Base-by-base conservation (phyloP, 345 rosid genomes). In the Microcos paniculata region DNA sequence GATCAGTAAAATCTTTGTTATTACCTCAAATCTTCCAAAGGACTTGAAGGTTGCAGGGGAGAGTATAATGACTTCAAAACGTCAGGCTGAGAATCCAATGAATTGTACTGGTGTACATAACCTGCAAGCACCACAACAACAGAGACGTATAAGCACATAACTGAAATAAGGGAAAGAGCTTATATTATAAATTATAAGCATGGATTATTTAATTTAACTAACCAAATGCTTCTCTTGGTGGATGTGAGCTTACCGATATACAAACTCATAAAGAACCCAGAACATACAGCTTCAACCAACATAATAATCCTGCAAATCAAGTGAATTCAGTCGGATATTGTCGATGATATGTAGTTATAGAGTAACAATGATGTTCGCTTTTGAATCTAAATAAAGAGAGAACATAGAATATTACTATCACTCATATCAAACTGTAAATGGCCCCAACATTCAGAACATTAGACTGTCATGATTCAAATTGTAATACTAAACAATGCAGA, bases 1-100 rank as follows among this genome's bases (percentile, higher is more conserved):
- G 43, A 62, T 28, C 15, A 38, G 56, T 31, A 46, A 58, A 31
- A 43, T 21, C 8, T 40, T 51, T 26, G 26, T 38, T 56, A 52
- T 58, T 85, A 91, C 98, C 98, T 92, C 85, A 94, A 81, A 73
- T 91, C 90, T 85, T 94, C 98, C 86, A 94, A 87, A 68, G 98
- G 81, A 82, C 98, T 94, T 78, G 95, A 89, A 61, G 88, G 93
- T 79, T 94, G 98, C 80, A 94, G 98, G 74, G 97, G 98, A 76
- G 98, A 94, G 85, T 92, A 94, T 26, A 94, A 78, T 40, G 98
- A 90, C 80, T 92, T 94, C 87, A 94, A 84, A 72, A 94, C 92
- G 82, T 94, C 98, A 71, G 98, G 98, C 77, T 91, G 87, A 63
- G 98, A 92, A 80, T 94, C 87, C 65, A 92, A 72, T 0, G 94